Evolutionary conservation across 257 asterid genomes (phyloP).

Genomic region (Ocimum tenuiflorum): DNA sequence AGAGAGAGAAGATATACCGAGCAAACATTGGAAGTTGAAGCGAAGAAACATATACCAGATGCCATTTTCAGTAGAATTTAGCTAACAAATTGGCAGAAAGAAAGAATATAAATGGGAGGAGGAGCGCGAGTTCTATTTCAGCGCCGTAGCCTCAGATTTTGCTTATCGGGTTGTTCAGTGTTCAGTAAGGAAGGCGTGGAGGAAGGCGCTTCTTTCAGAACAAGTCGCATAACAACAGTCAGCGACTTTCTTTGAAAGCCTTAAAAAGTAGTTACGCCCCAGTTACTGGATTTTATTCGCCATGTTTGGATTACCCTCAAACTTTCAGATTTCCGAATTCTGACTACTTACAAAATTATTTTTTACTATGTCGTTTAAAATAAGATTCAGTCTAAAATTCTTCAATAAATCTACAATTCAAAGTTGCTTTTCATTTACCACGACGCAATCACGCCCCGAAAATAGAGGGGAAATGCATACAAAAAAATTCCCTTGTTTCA

Average conservation of each 20-base stretch:
- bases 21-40: slow-evolving; percentile 24
- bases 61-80: slow-evolving; percentile 29
- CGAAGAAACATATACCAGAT: slow-evolving; percentile 24
- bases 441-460: not conserved
- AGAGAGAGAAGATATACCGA: slow-evolving; percentile 28
- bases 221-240: not conserved
- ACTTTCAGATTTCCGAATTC: too few species aligned
- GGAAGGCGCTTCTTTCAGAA: not conserved
- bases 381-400: not conserved
- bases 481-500: too few species aligned
- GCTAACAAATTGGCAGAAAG: not conserved
- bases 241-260: not conserved
- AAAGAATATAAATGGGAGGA: not conserved
- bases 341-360: too few species aligned
- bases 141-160: slow-evolving; percentile 29
- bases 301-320: too few species aligned
- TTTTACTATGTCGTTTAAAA: too few species aligned
- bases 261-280: too few species aligned
- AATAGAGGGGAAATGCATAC: too few species aligned
- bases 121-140: slow-evolving; percentile 5
- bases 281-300: too few species aligned
- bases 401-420: not conserved
- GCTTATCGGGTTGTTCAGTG: slow-evolving; percentile 29
- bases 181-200: not conserved
- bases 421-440: not conserved